Base-by-base conservation (phyloP, 495 filamentous ascomycete species). In the Penicillium paradoxum region DNA sequence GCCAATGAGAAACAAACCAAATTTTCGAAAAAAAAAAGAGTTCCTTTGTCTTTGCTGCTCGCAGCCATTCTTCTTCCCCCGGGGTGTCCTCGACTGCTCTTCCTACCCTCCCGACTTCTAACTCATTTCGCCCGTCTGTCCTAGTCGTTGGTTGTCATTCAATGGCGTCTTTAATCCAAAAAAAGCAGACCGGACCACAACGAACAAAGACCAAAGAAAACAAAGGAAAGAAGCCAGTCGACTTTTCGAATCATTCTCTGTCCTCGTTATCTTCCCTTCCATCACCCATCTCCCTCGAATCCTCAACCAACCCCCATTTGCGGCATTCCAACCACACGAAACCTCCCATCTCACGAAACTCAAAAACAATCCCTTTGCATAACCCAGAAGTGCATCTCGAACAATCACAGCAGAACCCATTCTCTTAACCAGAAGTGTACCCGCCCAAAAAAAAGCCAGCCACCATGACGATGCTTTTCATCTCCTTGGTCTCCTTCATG, bases 1-100 rank as follows among this genome's bases (percentile, higher is more conserved):
- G 45, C 52, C 55, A 65, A 57, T 57, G 62, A 62, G 44, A 55
- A 54, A 59, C 45, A 45, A 60, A 54, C 51, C 55, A 64, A 54
- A 54, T 40, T 41, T 40, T 51, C 51, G 33, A 45, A 59, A 59
- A 64, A 49, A 45, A 29, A 14, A 17, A 32, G 6, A 11, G 2
- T 32, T 8, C 10, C 10, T 32, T 29, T 22, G 21, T 38, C 34
- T 34, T 38, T 8, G 4, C 13, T 24, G 18, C 29, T 41, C 11
- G 18, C 6, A 17, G 25, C 14, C 22, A 34, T 38, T 42, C 11
- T 30, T 19, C n/a, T 17, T 21, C 6, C 3, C 15, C 25, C 18
- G 5, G 7, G 7, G 25, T 29, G 15, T 44, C 4, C 18, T 18
- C 19, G 19, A 22, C n/a, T 18, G 9, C 18, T 43, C 41, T 37